These are phyloP conservation scores for Samsoniella hepiali DNA, from an alignment of 2,329 filamentous ascomycete genomes.

Conservation along the genomic window DNA sequence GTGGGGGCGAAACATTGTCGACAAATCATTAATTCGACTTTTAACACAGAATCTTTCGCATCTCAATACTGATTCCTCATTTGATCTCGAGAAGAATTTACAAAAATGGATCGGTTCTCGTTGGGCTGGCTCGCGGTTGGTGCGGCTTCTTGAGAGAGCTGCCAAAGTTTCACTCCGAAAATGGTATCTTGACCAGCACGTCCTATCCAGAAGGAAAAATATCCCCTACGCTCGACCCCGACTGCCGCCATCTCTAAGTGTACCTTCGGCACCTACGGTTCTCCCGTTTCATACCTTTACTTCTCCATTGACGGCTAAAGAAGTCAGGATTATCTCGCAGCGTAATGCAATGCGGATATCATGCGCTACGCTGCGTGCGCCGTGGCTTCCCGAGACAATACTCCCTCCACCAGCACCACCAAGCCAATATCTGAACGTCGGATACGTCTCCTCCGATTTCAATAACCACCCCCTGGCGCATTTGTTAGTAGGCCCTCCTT, in stretches of 20 bases:
- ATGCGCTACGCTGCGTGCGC: slow-evolving; percentile 77
- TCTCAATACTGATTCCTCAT: slow-evolving; percentile 35
- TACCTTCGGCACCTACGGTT: slow-evolving; percentile 88
- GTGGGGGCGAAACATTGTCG: slow-evolving; percentile 76
- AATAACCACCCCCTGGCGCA: slow-evolving; percentile 97
- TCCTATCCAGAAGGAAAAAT: slow-evolving; percentile 53
- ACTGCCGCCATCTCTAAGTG: slow-evolving; percentile 67
- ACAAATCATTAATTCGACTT: slow-evolving; percentile 49
- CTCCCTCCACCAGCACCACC: slow-evolving; percentile 85
- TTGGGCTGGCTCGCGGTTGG: slow-evolving; percentile 84
- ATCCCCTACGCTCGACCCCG: slow-evolving; percentile 67
- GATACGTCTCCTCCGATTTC: slow-evolving; percentile 97
- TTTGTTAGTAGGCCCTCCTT: slow-evolving; percentile 48
- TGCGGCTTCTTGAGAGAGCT: slow-evolving; percentile 80
- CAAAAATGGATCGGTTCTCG: slow-evolving; percentile 65
- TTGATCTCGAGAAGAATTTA: slow-evolving; percentile 41
- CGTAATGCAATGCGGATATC: slow-evolving; percentile 92
- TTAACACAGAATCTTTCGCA: slow-evolving; percentile 46
- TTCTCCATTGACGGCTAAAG: slow-evolving; percentile 83
- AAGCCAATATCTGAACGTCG: slow-evolving; percentile 78
- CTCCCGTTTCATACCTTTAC: slow-evolving; percentile 98
- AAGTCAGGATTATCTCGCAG: slow-evolving; percentile 91
- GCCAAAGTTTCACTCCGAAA: slow-evolving; percentile 74
- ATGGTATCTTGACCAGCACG: slow-evolving; percentile 83
- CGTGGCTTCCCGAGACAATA: slow-evolving; percentile 80